These are phyloP conservation scores for Vigna mungo DNA, from an alignment of 306 rosid genomes.

Conservation along the genomic window DNA sequence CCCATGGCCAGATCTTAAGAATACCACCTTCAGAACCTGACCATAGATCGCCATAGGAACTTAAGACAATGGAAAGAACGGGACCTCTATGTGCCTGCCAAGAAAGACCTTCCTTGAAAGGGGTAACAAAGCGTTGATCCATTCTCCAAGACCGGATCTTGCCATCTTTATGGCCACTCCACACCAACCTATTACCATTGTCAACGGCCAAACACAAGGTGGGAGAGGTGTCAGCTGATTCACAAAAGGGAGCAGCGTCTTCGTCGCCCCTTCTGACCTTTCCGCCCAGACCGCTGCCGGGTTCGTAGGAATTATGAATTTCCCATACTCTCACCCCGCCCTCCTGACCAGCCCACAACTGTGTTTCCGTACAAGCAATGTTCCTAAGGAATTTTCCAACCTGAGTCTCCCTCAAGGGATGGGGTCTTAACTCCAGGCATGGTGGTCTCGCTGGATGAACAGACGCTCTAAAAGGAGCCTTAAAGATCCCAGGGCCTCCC, in stretches of 20 bases:
- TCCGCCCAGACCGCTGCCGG: constrained; percentile 77
- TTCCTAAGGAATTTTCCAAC: constrained; percentile 85
- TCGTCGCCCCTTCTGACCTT: constrained; percentile 90
- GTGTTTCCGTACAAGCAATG: constrained; percentile 85
- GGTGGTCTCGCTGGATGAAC: constrained; percentile 93
- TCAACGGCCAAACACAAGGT: constrained; percentile 74
- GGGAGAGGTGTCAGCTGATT: constrained; percentile 79
- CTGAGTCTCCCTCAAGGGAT: constrained; percentile 93
- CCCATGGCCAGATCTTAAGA: constrained; percentile 97
- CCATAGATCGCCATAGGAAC: constrained; percentile 90
- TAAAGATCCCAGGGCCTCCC: constrained; percentile 70
- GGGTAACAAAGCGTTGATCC: constrained; percentile 70
- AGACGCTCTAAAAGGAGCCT: constrained; percentile 73
- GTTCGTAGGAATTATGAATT: constrained; percentile 59
- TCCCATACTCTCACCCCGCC: constrained; percentile 90
- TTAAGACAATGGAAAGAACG: constrained; percentile 75
- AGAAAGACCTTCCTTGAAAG: constrained; percentile 97
- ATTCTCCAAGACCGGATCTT: constrained; percentile 91
- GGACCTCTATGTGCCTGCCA: constrained; percentile 98
- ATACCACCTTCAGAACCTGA: constrained; percentile 93
- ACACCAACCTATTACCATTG: constrained; percentile 64
- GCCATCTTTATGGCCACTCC: constrained; percentile 98
- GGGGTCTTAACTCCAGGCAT: constrained; percentile 91
- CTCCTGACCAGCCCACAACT: constrained; percentile 97
- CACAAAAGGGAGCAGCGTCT: constrained; percentile 88